These are phyloP conservation scores for Bryoglossum gracile DNA, from an alignment of 495 filamentous ascomycete species.

Conservation along the genomic window DNA sequence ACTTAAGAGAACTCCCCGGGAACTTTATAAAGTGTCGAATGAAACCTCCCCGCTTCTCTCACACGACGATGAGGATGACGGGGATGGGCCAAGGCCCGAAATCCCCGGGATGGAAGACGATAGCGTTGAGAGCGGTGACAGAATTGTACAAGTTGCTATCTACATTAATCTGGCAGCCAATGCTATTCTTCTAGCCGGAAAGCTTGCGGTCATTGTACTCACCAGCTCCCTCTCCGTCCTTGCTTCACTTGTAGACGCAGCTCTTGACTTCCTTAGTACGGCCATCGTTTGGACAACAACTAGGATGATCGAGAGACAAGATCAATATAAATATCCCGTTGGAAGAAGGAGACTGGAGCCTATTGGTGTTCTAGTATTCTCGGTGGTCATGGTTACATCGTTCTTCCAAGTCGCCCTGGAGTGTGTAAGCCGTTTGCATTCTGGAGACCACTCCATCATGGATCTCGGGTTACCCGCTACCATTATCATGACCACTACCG, in stretches of 20 bases:
- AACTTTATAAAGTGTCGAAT: constrained; percentile 67
- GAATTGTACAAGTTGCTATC: constrained; percentile 70
- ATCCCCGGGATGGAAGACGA: constrained; percentile 49
- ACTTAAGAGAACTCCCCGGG: constrained; percentile 71
- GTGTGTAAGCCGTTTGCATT: constrained; percentile 59
- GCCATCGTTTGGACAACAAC: constrained; percentile 82
- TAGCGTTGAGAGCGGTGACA: constrained; percentile 55
- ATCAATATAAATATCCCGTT: constrained; percentile 78
- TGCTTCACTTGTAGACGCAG: constrained; percentile 81
- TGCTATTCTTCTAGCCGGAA: constrained; percentile 64
- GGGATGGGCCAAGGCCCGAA: constrained; percentile 33
- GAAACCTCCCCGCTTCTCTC: constrained; percentile 56
- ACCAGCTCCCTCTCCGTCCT: constrained; percentile 84
- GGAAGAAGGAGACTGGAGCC: constrained; percentile 71
- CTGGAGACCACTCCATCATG: constrained; percentile 59
- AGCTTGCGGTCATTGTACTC: constrained; percentile 69
- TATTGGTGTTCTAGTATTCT: constrained; percentile 72
- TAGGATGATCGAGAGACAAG: constrained; percentile 62
- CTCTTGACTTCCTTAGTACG: constrained; percentile 80
- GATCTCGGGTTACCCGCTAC: constrained; percentile 67
- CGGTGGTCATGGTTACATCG: constrained; percentile 78
- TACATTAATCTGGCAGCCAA: constrained; percentile 86
- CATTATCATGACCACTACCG: constrained; percentile 72
- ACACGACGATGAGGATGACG: constrained; percentile 16
- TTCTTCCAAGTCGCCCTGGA: constrained; percentile 80